phyloP scores from a whole-genome alignment of 805 yeast genomes.

The Sugiyamaella valdiviana region DNA sequence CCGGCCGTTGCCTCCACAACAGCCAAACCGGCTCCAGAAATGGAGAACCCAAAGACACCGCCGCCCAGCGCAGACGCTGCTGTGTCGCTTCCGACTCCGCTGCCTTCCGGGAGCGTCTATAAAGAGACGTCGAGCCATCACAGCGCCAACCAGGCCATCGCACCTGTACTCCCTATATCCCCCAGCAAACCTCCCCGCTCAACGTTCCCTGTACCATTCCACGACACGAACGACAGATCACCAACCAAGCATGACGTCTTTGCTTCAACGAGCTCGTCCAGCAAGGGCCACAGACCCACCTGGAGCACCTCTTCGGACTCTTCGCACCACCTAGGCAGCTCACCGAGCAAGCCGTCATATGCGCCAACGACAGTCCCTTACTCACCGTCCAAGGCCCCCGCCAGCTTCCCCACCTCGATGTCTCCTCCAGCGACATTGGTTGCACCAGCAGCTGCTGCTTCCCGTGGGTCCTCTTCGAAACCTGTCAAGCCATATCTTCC shows the following conservation, averaged over 20 bases:
- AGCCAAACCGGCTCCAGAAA: too few relatives aligned
- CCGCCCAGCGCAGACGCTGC: conserved; percentile 2
- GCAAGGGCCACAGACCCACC: background rate
- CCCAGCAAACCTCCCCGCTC: background rate
- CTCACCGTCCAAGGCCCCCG: background rate
- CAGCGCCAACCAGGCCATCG: background rate
- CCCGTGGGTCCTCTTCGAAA: too few relatives aligned
- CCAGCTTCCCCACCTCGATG: background rate
- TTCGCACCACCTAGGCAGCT: background rate
- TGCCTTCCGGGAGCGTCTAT: conserved; percentile 17
- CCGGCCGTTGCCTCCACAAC: too few relatives aligned
- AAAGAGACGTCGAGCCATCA: conserved; percentile 1
- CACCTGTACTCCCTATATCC: too few relatives aligned
- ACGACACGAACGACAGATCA: background rate
- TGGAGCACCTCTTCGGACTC: conserved; percentile 5
- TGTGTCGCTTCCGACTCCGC: conserved; percentile 16
- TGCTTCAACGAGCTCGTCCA: background rate
- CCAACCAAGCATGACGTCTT: background rate
- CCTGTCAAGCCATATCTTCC: conserved; percentile 1
- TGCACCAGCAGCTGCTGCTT: too few relatives aligned
- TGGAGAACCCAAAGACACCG: background rate
- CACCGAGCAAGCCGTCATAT: background rate
- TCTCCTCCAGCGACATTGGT: background rate
- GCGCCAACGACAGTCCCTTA: background rate
- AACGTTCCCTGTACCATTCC: background rate